Conservation (phyloP, 176 grass and related monocot species). For the Triticum dicoccoides region DNA sequence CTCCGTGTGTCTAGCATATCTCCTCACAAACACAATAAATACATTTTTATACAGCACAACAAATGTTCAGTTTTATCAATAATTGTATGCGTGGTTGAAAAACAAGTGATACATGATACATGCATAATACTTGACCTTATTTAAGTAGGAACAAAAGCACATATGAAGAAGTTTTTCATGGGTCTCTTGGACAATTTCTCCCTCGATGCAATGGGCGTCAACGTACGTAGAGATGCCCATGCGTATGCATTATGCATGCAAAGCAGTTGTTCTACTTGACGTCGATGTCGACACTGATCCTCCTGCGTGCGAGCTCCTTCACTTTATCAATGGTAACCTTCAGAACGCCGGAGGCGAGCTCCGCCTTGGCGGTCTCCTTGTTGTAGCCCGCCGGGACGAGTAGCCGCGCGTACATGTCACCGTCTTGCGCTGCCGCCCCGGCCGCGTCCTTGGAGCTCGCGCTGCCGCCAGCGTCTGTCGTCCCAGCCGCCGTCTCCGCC, state of each 20-base stretch:
- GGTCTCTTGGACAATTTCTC: background rate
- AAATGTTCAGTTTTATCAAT: background rate
- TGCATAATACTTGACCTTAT: background rate
- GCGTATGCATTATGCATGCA: background rate
- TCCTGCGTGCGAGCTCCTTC: conserved; percentile 22
- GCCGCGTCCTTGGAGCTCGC: background rate
- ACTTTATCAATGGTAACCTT: background rate
- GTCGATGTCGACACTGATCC: background rate
- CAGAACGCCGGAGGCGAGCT: conserved; percentile 31
- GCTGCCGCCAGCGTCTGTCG: background rate
- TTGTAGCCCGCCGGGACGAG: conserved; percentile 32
- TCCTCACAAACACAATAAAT: background rate
- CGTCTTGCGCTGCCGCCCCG: background rate
- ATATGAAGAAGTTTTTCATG: background rate
- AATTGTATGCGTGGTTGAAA: background rate
- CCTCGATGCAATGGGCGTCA: background rate
- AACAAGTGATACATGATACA: background rate
- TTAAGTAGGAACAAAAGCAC: background rate
- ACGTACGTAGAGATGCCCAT: background rate
- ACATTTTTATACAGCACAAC: background rate
- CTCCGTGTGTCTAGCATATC: too few relatives aligned
- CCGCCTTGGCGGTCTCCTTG: conserved; percentile 1
- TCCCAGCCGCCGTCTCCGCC: background rate
- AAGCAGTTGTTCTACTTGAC: background rate
- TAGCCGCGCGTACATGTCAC: conserved; percentile 31